Evolutionary conservation across 2,329 filamentous ascomycete species (phyloP).

Genomic region (Aspergillus glaucus): DNA sequence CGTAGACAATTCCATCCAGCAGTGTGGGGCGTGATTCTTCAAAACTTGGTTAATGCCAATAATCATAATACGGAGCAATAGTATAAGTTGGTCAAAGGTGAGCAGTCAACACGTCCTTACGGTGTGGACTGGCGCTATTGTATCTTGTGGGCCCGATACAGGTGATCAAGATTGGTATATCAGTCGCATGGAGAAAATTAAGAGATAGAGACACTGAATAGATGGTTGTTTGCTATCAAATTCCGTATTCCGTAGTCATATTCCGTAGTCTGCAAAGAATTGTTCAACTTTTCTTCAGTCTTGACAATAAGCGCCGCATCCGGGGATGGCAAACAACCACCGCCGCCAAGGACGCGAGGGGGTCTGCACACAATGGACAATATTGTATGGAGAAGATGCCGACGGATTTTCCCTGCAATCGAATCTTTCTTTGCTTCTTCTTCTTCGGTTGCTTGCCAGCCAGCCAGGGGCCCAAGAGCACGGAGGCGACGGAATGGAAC

Average conservation of each 20-base stretch:
- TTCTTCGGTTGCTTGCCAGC: not conserved
- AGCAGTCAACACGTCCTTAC: slow-evolving; percentile 13
- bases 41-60: not conserved
- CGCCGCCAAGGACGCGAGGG: not conserved
- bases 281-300: no score
- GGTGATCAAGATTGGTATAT: slow-evolving; percentile 8
- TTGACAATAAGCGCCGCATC: not conserved
- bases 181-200: not conserved
- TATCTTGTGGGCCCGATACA: slow-evolving; percentile 12
- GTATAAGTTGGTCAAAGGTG: slow-evolving; percentile 6
- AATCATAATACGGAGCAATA: slow-evolving; percentile 2
- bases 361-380: not conserved
- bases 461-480: no score
- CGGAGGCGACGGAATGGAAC: no score
- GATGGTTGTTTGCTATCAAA: not conserved
- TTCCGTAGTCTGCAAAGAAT: not conserved
- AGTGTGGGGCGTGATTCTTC: not conserved
- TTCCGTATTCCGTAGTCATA: not conserved
- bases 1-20: no score
- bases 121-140: slow-evolving; percentile 10
- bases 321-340: not conserved
- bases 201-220: no score
- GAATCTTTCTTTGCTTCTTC: not conserved
- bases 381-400: not conserved
- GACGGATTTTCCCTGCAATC: not conserved